These are phyloP conservation scores for Aaosphaeria pasadenensis DNA, from an alignment of 2,329 filamentous ascomycete species.

Conservation along the genomic window DNA sequence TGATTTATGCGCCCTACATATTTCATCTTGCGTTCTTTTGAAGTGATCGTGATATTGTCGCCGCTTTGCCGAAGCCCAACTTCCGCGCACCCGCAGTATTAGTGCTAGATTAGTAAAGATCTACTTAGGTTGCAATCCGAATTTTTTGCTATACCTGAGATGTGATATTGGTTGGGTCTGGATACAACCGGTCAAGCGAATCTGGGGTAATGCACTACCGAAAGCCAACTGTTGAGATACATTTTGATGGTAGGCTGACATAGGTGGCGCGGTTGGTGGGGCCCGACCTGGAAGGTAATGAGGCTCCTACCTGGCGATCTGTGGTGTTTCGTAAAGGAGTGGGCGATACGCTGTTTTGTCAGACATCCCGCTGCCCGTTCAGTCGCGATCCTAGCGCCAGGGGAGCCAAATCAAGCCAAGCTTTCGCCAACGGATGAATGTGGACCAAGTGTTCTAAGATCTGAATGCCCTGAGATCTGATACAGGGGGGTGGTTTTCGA, in stretches of 20 bases:
- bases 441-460: constrained; percentile 15
- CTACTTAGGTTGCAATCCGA: not conserved
- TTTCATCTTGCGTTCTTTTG: not conserved
- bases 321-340: no score
- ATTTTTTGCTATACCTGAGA: constrained; percentile 5
- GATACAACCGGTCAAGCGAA: constrained; percentile 11
- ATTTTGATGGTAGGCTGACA: constrained; percentile 1
- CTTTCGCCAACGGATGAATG: constrained; percentile 23
- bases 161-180: constrained; percentile 3
- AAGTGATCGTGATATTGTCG: constrained; percentile 1
- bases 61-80: constrained; percentile 13
- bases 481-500: not conserved
- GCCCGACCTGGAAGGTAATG: no score
- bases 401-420: constrained; percentile 4
- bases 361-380: not conserved
- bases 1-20: not conserved
- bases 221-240: constrained; percentile 4
- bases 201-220: constrained; percentile 7
- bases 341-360: not conserved
- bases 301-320: no score
- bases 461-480: constrained; percentile 7
- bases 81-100: constrained; percentile 14
- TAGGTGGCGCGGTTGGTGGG: constrained; percentile 1
- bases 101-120: not conserved
- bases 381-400: constrained; percentile 1